A percentile compares a stretch with the other conserved stretches of the same genome.
Conservation (phyloP, 164 flowering plant species). For the Chloranthus sessilifolius region DNA sequence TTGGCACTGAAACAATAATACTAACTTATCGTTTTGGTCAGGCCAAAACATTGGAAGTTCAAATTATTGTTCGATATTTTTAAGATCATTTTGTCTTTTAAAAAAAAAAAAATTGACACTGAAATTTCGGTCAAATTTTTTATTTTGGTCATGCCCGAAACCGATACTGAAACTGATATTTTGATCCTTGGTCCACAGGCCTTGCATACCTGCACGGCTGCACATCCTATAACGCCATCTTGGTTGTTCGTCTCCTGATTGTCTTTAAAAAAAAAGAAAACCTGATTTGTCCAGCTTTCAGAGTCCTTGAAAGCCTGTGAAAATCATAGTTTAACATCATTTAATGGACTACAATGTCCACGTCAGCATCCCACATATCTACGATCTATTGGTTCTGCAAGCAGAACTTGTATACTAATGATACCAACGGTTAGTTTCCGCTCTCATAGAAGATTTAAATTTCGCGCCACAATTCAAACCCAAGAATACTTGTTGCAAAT, state of each 20-base stretch:
- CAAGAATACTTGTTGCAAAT: conserved; percentile 3
- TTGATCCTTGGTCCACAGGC: no score
- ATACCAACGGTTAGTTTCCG: not conserved
- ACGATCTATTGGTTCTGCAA: not conserved
- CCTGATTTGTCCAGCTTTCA: no score
- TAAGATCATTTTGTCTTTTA: not conserved
- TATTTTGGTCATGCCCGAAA: no score
- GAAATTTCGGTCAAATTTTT: no score
- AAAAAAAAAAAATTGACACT: not conserved
- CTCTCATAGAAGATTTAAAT: conserved; percentile 1
- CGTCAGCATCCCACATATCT: not conserved
- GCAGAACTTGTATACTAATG: not conserved
- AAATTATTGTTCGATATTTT: not conserved
- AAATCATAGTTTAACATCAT: no score
- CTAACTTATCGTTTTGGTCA: not conserved
- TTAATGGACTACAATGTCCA: no score
- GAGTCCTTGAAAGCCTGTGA: no score
- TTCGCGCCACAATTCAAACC: not conserved
- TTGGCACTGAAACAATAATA: no score
- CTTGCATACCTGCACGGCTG: not conserved
- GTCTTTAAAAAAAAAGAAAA: no score
- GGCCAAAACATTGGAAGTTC: not conserved
- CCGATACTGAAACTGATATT: no score
- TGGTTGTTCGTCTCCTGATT: no score
- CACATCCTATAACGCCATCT: not conserved